Evolutionary conservation across 73 alveolate species (phyloP).

Genomic region (Paramecium primaurelia): DNA sequence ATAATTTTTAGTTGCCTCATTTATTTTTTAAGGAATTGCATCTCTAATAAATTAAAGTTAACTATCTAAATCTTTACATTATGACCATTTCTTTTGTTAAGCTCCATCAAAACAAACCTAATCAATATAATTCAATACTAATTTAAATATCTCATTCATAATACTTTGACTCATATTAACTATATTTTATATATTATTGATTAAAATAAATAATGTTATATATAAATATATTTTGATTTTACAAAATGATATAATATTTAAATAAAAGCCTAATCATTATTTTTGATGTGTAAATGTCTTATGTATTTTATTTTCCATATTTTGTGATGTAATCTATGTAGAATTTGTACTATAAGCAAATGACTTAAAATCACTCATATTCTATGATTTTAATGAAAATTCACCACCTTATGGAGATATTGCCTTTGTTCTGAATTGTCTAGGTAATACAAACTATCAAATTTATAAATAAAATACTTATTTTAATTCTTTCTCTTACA

Average conservation of each 20-base stretch:
- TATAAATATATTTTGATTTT: not conserved
- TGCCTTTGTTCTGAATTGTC: not conserved
- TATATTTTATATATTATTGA: not conserved
- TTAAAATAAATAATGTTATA: not conserved
- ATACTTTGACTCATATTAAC: not conserved
- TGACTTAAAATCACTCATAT: not conserved
- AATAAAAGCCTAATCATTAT: not conserved
- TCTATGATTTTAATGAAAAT: not conserved
- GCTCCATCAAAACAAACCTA: not conserved
- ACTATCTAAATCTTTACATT: conserved; percentile 25
- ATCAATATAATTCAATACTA: not conserved
- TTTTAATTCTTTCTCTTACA: not conserved
- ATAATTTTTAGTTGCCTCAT: not conserved
- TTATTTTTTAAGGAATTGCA: not conserved
- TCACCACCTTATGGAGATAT: conserved; percentile 2
- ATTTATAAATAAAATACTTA: not conserved
- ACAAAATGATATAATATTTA: not conserved
- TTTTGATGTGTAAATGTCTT: not conserved
- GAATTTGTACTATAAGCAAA: not conserved
- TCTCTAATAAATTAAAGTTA: not conserved
- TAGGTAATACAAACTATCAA: conserved; percentile 35
- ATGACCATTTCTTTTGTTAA: not conserved
- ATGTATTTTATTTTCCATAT: not conserved
- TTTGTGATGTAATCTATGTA: not conserved
- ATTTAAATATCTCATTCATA: not conserved